Percentiles rank a stretch among this genome's conserved stretches.
Conservation (phyloP, 345 rosid genomes). For the Eucalyptus pauciflora region DNA sequence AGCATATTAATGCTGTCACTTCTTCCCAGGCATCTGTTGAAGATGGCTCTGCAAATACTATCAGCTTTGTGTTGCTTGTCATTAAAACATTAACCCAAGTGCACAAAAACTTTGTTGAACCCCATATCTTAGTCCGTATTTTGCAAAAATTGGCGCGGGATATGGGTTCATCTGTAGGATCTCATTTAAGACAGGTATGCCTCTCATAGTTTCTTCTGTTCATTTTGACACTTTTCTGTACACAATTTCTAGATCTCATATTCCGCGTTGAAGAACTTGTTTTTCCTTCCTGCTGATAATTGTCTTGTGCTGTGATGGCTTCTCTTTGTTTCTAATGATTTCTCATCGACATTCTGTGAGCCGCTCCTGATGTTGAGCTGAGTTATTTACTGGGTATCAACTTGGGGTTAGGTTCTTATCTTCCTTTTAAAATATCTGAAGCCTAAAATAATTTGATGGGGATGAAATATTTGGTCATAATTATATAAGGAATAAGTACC, state of each 20-base stretch:
- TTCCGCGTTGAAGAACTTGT: not conserved
- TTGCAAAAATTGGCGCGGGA: constrained; percentile 90
- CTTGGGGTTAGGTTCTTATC: not conserved
- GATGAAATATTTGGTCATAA: not conserved
- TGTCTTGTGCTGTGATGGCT: not conserved
- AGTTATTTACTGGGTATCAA: not conserved
- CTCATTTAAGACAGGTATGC: constrained; percentile 82
- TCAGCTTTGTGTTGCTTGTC: constrained; percentile 88
- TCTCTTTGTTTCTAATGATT: not conserved
- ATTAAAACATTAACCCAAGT: constrained; percentile 88
- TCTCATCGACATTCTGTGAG: not conserved
- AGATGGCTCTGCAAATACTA: constrained; percentile 61
- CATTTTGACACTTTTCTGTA: not conserved
- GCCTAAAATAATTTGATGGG: not conserved
- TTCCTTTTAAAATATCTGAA: not conserved
- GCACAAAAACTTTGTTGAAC: constrained; percentile 67
- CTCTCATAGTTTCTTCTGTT: not conserved
- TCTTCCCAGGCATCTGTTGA: constrained; percentile 67
- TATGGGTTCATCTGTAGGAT: constrained; percentile 77
- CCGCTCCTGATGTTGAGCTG: not conserved
- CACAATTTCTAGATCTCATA: not conserved
- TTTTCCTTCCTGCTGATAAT: not conserved
- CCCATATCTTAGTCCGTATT: constrained; percentile 64
- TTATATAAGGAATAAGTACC: not conserved
- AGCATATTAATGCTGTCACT: constrained; percentile 59